Evolutionary conservation across 495 filamentous ascomycete genomes (phyloP).

Genomic region (Aspergillus indologenus): DNA sequence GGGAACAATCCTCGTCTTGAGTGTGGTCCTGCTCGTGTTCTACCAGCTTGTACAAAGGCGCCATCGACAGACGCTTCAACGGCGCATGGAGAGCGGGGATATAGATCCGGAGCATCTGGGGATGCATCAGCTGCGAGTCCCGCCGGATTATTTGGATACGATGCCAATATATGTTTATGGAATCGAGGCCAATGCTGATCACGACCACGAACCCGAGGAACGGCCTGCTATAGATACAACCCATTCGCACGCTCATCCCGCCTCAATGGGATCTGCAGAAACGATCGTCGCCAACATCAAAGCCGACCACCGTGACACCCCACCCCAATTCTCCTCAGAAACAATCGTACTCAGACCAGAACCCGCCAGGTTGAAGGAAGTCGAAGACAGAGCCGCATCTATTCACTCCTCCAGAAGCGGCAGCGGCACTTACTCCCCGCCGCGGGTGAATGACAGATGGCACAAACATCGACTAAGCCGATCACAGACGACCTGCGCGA

Average conservation of each 20-base stretch:
- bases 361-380: background rate
- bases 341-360: background rate
- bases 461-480: constrained; percentile 26
- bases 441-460: background rate
- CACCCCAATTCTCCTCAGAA: background rate
- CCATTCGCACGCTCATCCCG: background rate
- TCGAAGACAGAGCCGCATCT: background rate
- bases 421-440: background rate
- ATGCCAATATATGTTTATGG: constrained; percentile 75
- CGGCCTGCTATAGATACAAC: background rate
- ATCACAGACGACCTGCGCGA: constrained; percentile 64
- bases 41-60: constrained; percentile 74
- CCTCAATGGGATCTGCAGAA: background rate
- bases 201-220: constrained; percentile 12
- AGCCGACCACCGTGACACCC: constrained; percentile 1
- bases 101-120: constrained; percentile 78
- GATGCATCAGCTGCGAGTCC: constrained; percentile 71
- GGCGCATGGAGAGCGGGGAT: constrained; percentile 69
- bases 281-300: background rate
- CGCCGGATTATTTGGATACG: constrained; percentile 60
- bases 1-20: constrained; percentile 65
- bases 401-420: background rate
- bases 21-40: constrained; percentile 58
- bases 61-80: constrained; percentile 60
- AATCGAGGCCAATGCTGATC: constrained; percentile 24